A percentile compares a stretch with the other conserved stretches of the same genome.
phyloP scores from a whole-genome alignment of 805 yeast genomes.

The Wickerhamia fluorescens region DNA sequence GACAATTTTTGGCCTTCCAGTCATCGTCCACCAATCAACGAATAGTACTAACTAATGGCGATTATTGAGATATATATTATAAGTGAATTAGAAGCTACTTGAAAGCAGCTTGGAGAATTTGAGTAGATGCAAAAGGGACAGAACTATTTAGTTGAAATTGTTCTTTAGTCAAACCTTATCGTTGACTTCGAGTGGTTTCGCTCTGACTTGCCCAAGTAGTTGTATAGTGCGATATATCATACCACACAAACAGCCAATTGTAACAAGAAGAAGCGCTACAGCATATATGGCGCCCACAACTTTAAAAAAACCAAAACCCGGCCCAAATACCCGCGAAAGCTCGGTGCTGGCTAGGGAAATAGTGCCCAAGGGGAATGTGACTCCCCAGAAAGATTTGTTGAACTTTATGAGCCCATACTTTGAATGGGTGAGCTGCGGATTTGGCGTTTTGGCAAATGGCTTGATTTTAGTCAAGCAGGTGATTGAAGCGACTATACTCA shows the following conservation, averaged over 20 bases:
- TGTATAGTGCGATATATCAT: slow-evolving; percentile 5
- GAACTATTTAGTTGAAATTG: too few species aligned
- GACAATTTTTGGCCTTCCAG: too few species aligned
- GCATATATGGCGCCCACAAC: slow-evolving; percentile 60
- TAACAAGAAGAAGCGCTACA: slow-evolving; percentile 39
- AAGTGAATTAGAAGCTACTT: too few species aligned
- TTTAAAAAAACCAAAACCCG: slow-evolving; percentile 48
- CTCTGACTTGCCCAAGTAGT: too few species aligned
- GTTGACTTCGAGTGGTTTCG: too few species aligned
- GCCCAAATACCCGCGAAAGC: slow-evolving; percentile 26
- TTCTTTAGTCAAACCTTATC: too few species aligned
- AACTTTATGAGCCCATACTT: slow-evolving; percentile 14
- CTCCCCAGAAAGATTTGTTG: slow-evolving; percentile 52
- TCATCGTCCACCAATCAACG: too few species aligned
- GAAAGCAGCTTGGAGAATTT: too few species aligned
- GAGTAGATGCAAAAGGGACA: too few species aligned
- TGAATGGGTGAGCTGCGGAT: slow-evolving; percentile 13
- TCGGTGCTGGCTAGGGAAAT: slow-evolving; percentile 54
- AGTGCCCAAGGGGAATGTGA: slow-evolving; percentile 84
- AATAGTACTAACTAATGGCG: too few species aligned
- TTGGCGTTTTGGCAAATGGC: slow-evolving; percentile 27
- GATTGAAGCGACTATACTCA: slow-evolving; percentile 29
- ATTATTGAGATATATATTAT: too few species aligned
- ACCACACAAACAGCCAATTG: slow-evolving; percentile 28
- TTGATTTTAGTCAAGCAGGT: slow-evolving; percentile 36